These are phyloP conservation scores for Puya raimondii DNA, from an alignment of 176 grass and related monocot species.

Conservation along the genomic window DNA sequence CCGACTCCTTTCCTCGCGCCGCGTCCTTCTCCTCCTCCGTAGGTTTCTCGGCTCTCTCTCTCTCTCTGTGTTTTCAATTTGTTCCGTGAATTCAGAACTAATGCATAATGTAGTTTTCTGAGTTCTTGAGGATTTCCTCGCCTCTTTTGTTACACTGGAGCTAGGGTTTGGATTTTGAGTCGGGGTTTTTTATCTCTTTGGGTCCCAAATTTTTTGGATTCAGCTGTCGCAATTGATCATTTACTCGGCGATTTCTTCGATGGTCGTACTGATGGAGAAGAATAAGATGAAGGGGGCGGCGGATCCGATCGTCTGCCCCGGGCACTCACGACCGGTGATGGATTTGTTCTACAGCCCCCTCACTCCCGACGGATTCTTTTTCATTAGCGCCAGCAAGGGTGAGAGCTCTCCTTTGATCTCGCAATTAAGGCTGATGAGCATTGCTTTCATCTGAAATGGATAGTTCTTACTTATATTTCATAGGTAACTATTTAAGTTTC, in stretches of 20 bases:
- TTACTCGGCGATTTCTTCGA: neutral
- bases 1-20: no score
- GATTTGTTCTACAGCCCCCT: conserved; percentile 77
- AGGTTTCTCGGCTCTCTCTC: no score
- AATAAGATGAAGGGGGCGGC: conserved; percentile 80
- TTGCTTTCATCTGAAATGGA: neutral
- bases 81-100: no score
- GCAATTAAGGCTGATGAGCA: neutral
- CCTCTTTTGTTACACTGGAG: no score
- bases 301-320: conserved; percentile 84
- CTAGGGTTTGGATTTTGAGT: neutral
- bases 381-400: conserved; percentile 99
- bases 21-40: no score
- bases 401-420: neutral
- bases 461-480: no score
- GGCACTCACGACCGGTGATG: conserved; percentile 93
- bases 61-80: no score
- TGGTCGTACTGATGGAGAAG: conserved; percentile 59
- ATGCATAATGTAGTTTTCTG: no score
- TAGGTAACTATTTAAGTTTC: no score
- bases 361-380: conserved; percentile 78
- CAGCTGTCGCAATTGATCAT: neutral
- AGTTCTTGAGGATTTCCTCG: no score
- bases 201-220: neutral
- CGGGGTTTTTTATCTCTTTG: neutral